These are phyloP conservation scores for Lithohypha guttulata DNA, from an alignment of 2,329 filamentous ascomycete species.

Conservation along the genomic window DNA sequence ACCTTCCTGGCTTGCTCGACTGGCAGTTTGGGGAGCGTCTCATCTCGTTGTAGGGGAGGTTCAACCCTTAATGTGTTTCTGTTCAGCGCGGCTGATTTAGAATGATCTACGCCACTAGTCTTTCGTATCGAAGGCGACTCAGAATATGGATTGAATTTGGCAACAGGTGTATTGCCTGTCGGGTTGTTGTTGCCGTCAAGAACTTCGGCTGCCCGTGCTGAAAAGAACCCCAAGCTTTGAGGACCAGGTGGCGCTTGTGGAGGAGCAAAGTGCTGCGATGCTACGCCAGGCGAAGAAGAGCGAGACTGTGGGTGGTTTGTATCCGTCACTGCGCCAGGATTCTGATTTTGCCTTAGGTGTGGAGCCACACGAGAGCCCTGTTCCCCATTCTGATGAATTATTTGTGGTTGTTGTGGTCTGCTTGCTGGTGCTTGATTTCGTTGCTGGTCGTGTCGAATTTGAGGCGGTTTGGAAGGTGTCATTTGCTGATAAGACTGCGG, in stretches of 20 bases:
- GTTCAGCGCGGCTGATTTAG: conserved; percentile 60
- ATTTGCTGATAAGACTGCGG: conserved; percentile 1
- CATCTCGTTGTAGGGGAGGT: not conserved
- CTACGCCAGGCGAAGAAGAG: conserved; percentile 17
- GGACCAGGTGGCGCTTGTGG: conserved; percentile 4
- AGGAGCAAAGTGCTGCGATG: conserved; percentile 14
- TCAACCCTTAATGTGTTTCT: conserved; percentile 25
- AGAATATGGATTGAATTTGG: conserved; percentile 60
- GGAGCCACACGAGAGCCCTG: not conserved
- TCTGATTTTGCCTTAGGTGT: conserved; percentile 6
- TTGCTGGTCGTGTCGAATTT: conserved; percentile 1
- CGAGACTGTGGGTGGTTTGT: conserved; percentile 5
- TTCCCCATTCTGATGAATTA: not conserved
- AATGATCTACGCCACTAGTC: conserved; percentile 78
- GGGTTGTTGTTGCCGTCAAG: conserved; percentile 41
- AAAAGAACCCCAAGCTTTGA: conserved; percentile 55
- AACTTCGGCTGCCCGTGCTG: conserved; percentile 53
- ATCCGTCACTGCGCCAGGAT: conserved; percentile 4
- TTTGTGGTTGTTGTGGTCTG: not conserved
- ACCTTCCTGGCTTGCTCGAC: conserved; percentile 12
- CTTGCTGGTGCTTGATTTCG: not conserved
- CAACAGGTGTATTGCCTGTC: conserved; percentile 33
- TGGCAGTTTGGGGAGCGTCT: conserved; percentile 7
- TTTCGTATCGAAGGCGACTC: conserved; percentile 80
- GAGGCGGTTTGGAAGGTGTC: conserved; percentile 18